Base-by-base conservation (phyloP, 1,284 basidiomycete genomes). In the Sanghuangporus baumii region DNA sequence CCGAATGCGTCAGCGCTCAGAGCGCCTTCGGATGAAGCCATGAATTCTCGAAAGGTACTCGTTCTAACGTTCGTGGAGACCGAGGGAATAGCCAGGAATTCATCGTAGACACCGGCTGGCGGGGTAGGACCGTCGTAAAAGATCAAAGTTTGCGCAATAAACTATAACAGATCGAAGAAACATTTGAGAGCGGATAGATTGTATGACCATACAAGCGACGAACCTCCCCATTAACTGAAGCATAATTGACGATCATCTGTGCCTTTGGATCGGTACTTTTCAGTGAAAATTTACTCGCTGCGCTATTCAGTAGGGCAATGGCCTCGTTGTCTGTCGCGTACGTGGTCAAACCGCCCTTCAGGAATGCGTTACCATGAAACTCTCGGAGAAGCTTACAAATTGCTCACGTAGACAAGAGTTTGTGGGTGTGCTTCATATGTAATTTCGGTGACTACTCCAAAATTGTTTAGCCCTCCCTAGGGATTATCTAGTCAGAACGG, bases 401-500 rank as follows among this genome's bases (percentile, higher is more conserved):
- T 3, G 23, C 55, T 36, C 36, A 64, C 62, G 20, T 12, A 64
- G 43, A 64, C 51, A 18, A 46, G 59, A 18, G 57, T 23, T 26
- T 64, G 62, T 2, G 20, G 9, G 11, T 59, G 57, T 12, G 59
- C 41, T 34, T 60, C 38, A 2, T 48, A 18, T 3, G 52, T 61
- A 11, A 64, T 61, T n/a, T 26, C 23, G 26, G 62, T 64, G 14
- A 60, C 62, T 7, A 61, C 60, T 0, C 62, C 64, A 23, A 65
- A 65, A 31, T 62, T 65, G 20, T 65, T 65, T 14, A 62, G 46
- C 5, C 64, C 64, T 16, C 64, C 64, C 61, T 65, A 38, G 14
- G 36, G 37, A 31, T 11, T 6, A 8, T 54, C 63, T 2, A 54
- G 59, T 12, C 37, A 57, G 12, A 34, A 2, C 26, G 31, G n/a